These are phyloP conservation scores for Lasiodiplodia hormozganensis DNA, from an alignment of 2,329 filamentous ascomycete genomes.

Conservation along the genomic window DNA sequence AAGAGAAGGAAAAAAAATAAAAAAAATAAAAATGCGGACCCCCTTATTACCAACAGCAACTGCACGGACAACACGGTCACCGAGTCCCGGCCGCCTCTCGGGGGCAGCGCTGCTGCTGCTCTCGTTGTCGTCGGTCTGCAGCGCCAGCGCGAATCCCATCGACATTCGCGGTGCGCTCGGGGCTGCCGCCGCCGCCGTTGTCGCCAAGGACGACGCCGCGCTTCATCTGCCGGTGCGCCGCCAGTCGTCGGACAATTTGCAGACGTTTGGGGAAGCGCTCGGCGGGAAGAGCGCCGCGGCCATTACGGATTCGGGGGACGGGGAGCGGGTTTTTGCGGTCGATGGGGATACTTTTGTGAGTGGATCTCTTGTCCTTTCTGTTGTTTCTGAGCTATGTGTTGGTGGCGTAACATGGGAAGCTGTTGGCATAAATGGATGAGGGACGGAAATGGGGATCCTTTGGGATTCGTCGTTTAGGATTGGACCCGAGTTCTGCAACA, in stretches of 20 bases:
- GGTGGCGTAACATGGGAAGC: not conserved
- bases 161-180: not conserved
- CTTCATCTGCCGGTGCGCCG: not conserved
- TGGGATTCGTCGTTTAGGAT: not conserved
- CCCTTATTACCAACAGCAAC: not conserved
- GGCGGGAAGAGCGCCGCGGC: constrained; percentile 60
- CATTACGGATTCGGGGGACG: constrained; percentile 49
- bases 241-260: constrained; percentile 14
- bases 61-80: not conserved
- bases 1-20: not conserved
- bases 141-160: constrained; percentile 14
- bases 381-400: not conserved
- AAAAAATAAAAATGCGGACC: constrained; percentile 3
- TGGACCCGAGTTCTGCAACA: not conserved
- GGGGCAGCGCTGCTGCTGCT: constrained; percentile 6
- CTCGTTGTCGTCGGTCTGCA: constrained; percentile 5
- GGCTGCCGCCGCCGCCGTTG: not conserved
- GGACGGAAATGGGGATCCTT: not conserved
- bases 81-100: not conserved
- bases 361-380: not conserved
- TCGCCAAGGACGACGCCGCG: not conserved
- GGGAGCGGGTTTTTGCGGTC: constrained; percentile 6
- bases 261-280: constrained; percentile 50
- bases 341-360: constrained; percentile 27
- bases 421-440: not conserved